Conservation (phyloP, 108 stramenopile species). For the Nitzschia sp. region DNA sequence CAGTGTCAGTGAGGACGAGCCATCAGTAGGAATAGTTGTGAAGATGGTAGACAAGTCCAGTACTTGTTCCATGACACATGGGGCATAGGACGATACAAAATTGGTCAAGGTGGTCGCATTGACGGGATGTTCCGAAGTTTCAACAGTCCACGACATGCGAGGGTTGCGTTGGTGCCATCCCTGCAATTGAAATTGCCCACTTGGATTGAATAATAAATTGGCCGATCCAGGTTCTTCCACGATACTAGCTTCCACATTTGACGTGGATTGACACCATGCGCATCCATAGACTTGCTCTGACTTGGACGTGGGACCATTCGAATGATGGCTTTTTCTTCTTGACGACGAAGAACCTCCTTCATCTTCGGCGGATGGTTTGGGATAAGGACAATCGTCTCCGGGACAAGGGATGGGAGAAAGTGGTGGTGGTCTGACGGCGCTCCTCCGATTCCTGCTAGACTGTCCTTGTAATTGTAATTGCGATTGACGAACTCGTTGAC, state of each 20-base stretch:
- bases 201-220: slow-evolving; percentile 66
- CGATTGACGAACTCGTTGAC: slow-evolving; percentile 24
- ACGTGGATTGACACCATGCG: slow-evolving; percentile 36
- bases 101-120: slow-evolving; percentile 44
- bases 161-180: slow-evolving; percentile 39
- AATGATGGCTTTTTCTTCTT: no score
- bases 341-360: no score
- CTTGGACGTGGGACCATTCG: slow-evolving; percentile 48
- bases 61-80: slow-evolving; percentile 55
- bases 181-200: slow-evolving; percentile 42
- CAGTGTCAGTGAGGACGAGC: slow-evolving; percentile 8
- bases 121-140: slow-evolving; percentile 38
- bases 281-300: slow-evolving; percentile 72
- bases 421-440: slow-evolving; percentile 11
- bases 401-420: slow-evolving; percentile 52
- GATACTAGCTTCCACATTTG: background rate
- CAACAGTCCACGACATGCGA: slow-evolving; percentile 38
- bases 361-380: slow-evolving; percentile 35
- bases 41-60: slow-evolving; percentile 22
- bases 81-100: slow-evolving; percentile 53
- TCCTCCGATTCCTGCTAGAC: background rate
- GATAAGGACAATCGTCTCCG: slow-evolving; percentile 45
- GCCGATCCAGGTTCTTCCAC: slow-evolving; percentile 43
- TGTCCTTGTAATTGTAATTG: slow-evolving; percentile 12
- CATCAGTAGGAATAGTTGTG: background rate